Evolutionary conservation across 1,284 basidiomycete genomes (phyloP).

Genomic region (Ceratobasidium sp.): DNA sequence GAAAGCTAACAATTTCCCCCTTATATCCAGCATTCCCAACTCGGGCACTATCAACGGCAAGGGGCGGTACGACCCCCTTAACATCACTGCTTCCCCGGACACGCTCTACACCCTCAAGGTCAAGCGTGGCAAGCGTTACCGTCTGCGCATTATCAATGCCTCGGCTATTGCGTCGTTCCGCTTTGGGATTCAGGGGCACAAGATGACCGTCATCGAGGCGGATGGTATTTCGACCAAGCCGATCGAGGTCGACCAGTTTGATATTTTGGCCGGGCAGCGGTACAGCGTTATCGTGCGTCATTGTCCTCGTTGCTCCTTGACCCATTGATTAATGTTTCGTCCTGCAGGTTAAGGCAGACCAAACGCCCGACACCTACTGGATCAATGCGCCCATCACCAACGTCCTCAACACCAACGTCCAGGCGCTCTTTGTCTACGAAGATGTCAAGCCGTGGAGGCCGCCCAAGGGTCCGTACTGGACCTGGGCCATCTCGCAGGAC

Average conservation of each 20-base stretch:
- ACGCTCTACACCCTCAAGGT: conserved; percentile 47
- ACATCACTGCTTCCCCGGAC: conserved; percentile 29
- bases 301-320: neutral
- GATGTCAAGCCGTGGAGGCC: conserved; percentile 15
- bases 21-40: conserved; percentile 49
- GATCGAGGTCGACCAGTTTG: conserved; percentile 50
- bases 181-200: conserved; percentile 55
- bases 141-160: conserved; percentile 55
- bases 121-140: conserved; percentile 60
- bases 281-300: conserved; percentile 53
- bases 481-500: neutral
- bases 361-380: conserved; percentile 57
- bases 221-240: conserved; percentile 52
- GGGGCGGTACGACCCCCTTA: conserved; percentile 25
- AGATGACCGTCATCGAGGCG: conserved; percentile 53
- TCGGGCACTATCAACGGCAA: conserved; percentile 52
- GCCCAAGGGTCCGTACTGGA: conserved; percentile 12
- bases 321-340: neutral
- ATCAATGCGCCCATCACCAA: conserved; percentile 51
- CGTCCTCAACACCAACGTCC: conserved; percentile 43
- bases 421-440: conserved; percentile 33
- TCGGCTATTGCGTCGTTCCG: conserved; percentile 45
- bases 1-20: neutral
- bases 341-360: conserved; percentile 52
- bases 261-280: conserved; percentile 56